Percentiles rank a stretch among this genome's conserved stretches.
These are phyloP conservation scores for Venturiaceae sp. DNA, from an alignment of 2,329 filamentous ascomycete species.

Conservation along the genomic window DNA sequence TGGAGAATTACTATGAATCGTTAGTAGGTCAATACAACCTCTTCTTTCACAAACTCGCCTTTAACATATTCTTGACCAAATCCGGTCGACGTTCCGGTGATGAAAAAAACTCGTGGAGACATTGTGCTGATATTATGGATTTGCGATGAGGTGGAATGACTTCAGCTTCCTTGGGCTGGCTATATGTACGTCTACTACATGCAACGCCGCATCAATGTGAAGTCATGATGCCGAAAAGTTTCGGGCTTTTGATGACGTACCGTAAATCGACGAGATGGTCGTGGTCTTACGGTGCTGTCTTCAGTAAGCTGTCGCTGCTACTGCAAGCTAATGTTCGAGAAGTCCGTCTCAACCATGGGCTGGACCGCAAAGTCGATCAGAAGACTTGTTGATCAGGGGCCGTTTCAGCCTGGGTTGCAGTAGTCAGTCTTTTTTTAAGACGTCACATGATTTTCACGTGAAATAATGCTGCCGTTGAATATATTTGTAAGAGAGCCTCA, in stretches of 20 bases:
- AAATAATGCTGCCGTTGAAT: too few relatives aligned
- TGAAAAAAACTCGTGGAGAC: slow-evolving; percentile 35
- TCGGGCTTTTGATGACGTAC: not conserved
- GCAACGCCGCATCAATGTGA: not conserved
- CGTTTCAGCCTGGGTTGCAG: not conserved
- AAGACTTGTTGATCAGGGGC: too few relatives aligned
- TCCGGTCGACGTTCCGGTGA: slow-evolving; percentile 37
- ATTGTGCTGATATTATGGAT: slow-evolving; percentile 14
- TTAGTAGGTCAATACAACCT: not conserved
- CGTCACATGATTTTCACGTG: not conserved
- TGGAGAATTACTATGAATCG: slow-evolving; percentile 20
- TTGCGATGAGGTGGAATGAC: not conserved
- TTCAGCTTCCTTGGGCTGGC: not conserved
- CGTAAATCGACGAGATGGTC: not conserved
- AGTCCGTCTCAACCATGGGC: not conserved
- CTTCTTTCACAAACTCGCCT: not conserved
- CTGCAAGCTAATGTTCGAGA: not conserved
- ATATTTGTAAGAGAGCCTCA: too few relatives aligned
- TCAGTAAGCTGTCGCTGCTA: not conserved
- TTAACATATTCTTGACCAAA: slow-evolving; percentile 36
- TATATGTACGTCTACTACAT: not conserved
- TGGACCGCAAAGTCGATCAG: not conserved
- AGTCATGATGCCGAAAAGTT: not conserved
- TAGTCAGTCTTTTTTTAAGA: not conserved
- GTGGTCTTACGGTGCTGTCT: not conserved